phyloP scores from a whole-genome alignment of 225 moss, liverwort and hornwort species.

The Marchantia polymorpha region DNA sequence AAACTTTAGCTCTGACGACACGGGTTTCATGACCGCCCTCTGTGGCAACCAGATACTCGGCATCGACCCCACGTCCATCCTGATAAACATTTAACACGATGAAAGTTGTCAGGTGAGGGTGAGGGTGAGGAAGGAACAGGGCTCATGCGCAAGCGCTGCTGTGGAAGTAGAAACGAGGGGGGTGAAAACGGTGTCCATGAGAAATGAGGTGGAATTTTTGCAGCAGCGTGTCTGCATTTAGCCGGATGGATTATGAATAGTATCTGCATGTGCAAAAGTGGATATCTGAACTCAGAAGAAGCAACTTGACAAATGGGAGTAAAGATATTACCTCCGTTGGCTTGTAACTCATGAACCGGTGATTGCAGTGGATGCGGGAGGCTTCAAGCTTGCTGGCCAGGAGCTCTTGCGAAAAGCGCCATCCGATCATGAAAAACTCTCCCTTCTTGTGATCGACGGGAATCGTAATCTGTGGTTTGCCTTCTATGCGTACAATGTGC shows the following conservation, averaged over 20 bases:
- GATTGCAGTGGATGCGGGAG: slow-evolving; percentile 34
- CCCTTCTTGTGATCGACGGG: slow-evolving; percentile 28
- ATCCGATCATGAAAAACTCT: slow-evolving; percentile 48
- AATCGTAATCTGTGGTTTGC: slow-evolving; percentile 19
- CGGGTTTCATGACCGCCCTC: slow-evolving; percentile 18
- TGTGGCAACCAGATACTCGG: slow-evolving; percentile 32
- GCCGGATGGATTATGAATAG: too few relatives aligned
- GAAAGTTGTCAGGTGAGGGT: not conserved
- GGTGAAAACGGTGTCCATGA: too few relatives aligned
- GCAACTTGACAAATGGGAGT: not conserved
- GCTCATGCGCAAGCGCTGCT: not conserved
- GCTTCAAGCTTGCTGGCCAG: slow-evolving; percentile 28
- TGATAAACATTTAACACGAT: not conserved
- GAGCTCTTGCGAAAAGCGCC: slow-evolving; percentile 37
- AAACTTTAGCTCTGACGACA: slow-evolving; percentile 38
- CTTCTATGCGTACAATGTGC: not conserved
- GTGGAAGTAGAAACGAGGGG: too few relatives aligned
- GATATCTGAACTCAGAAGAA: too few relatives aligned
- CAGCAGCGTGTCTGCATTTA: too few relatives aligned
- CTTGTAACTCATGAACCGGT: slow-evolving; percentile 42
- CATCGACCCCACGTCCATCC: slow-evolving; percentile 24
- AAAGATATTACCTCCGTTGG: slow-evolving; percentile 23
- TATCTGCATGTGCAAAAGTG: too few relatives aligned
- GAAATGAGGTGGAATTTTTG: too few relatives aligned
- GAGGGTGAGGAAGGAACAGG: not conserved